These are phyloP conservation scores for Tetrahymena malaccensis DNA, from an alignment of 73 alveolate genomes.

Conservation along the genomic window DNA sequence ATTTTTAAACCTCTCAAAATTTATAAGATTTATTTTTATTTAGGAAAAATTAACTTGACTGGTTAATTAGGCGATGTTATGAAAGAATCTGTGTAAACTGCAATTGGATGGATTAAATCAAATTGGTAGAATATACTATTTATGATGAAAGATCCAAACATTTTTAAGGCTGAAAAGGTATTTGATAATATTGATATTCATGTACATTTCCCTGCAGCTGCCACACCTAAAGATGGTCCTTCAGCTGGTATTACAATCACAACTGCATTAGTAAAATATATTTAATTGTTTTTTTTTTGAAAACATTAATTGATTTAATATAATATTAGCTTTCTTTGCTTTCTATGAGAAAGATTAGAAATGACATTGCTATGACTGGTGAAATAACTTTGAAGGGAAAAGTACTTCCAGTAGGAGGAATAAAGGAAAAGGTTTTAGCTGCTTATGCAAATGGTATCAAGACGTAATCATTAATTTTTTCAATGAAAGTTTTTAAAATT, in stretches of 20 bases:
- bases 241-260: conserved; percentile 89
- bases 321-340: conserved; percentile 22
- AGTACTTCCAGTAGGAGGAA: conserved; percentile 87
- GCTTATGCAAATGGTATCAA: conserved; percentile 74
- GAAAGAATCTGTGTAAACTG: conserved; percentile 82
- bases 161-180: conserved; percentile 1
- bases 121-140: conserved; percentile 47
- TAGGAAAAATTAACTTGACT: conserved; percentile 57
- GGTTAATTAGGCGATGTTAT: conserved; percentile 87
- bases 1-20: not conserved
- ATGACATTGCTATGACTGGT: conserved; percentile 86
- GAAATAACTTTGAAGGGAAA: conserved; percentile 71
- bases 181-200: conserved; percentile 73
- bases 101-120: conserved; percentile 74
- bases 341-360: conserved; percentile 62
- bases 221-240: conserved; percentile 93
- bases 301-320: not conserved
- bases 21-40: not conserved
- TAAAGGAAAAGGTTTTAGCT: conserved; percentile 80
- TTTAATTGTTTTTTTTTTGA: not conserved
- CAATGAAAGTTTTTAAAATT: conserved; percentile 31
- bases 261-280: conserved; percentile 60
- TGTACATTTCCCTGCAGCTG: conserved; percentile 92
- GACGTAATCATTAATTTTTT: conserved; percentile 37
- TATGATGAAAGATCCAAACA: conserved; percentile 4